Percentiles rank a stretch among this genome's conserved stretches.
phyloP scores from a whole-genome alignment of 2,329 filamentous ascomycete genomes.

The Cercospora sp. region DNA sequence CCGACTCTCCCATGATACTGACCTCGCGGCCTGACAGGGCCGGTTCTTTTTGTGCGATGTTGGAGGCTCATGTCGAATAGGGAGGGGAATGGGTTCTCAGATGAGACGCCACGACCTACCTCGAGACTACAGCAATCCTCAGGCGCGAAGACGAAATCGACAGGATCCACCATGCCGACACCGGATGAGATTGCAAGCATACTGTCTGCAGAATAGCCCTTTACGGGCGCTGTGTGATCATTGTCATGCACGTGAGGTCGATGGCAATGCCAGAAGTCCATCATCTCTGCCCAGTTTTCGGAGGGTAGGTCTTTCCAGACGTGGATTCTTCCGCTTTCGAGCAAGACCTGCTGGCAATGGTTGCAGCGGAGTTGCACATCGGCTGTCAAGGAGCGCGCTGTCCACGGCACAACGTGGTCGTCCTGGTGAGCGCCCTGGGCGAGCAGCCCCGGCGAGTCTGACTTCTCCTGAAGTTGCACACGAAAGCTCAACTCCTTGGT shows the following conservation, averaged over 20 bases:
- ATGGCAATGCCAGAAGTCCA: conserved; percentile 99
- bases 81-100: neutral
- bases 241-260: conserved; percentile 67
- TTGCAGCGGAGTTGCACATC: conserved; percentile 34
- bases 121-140: conserved; percentile 60
- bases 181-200: conserved; percentile 65
- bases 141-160: conserved; percentile 70
- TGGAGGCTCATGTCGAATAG: neutral
- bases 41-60: conserved; percentile 41
- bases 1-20: conserved; percentile 35
- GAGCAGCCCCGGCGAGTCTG: conserved; percentile 21
- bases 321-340: conserved; percentile 42
- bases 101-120: conserved; percentile 41
- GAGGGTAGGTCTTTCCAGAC: conserved; percentile 92
- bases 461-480: conserved; percentile 52
- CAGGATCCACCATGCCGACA: conserved; percentile 77
- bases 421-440: conserved; percentile 26
- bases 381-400: conserved; percentile 40
- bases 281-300: conserved; percentile 99
- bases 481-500: conserved; percentile 56
- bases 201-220: conserved; percentile 83
- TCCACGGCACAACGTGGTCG: conserved; percentile 48
- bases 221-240: conserved; percentile 44
- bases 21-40: conserved; percentile 37
- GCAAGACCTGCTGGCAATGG: conserved; percentile 32